Base-by-base conservation (phyloP, 495 filamentous ascomycete species). In the Diplogelasinospora grovesii region DNA sequence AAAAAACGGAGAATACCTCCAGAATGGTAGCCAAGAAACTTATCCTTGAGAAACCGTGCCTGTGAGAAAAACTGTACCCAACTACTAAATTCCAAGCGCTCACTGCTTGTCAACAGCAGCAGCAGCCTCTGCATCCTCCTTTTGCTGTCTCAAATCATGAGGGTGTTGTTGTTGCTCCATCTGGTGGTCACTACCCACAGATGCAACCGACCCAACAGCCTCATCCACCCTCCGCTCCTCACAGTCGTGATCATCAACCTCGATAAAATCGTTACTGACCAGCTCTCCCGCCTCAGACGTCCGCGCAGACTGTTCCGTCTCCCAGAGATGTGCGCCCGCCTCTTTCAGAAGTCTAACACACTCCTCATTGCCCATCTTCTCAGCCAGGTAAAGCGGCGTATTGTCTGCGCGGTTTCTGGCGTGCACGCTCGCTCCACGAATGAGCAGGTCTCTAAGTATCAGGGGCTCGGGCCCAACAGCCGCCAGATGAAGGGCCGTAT, bases 371-470 rank as follows among this genome's bases (percentile, higher is more conserved):
- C 68, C 64, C 38, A 61, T 57, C 50, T 67, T 74, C 47, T 79
- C 77, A 5, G 87, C 86, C 22, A 90, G 65, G 58, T 82, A 89
- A 34, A 94, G 67, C 24, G 90, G 87, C 32, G 89, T 95, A 52
- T 85, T 82, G 40, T 85, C 81, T 18, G 77, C 78, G 14, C 77
- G 71, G 60, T 95, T 95, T 28, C 90, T 77, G 15, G 86, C 62
- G 60, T 95, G 89, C 10, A 96, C 90, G 24, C 83, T 88, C 1
- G 85, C 90, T 3, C 89, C 89, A 19, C 84, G 73, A 15, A 63
- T 68, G 7, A 96, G 74, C 36, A 95, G 71, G 48, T 82, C 79
- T 23, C 75, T 72, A 31, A 95, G 65, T 19, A 95, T 81, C 1
- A 76, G 61, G 1, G 49, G 44, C 22, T 64, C 49, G 0, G 66